These are phyloP conservation scores for Pseudoturritis turrita DNA, from an alignment of 345 rosid species.

Conservation along the genomic window DNA sequence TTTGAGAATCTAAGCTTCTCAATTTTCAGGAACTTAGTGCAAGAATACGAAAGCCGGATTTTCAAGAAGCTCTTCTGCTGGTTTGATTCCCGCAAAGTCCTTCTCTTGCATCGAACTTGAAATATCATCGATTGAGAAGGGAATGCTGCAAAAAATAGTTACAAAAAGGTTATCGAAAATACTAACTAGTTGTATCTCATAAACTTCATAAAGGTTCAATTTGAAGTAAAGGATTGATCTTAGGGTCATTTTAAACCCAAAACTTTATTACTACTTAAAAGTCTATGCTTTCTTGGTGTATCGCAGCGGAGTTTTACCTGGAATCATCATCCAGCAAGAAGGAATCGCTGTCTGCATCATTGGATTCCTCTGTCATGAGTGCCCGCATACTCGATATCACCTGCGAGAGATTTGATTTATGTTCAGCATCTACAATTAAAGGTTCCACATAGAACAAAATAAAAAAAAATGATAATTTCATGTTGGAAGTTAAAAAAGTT, in stretches of 20 bases:
- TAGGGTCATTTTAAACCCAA: not conserved
- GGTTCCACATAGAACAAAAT: slow-evolving; percentile 3
- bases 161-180: not conserved
- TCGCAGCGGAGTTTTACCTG: slow-evolving; percentile 39
- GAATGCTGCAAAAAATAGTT: slow-evolving; percentile 52
- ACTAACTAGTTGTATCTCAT: not conserved
- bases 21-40: slow-evolving; percentile 40
- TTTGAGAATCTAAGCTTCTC: slow-evolving; percentile 24
- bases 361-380: slow-evolving; percentile 96
- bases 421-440: not conserved
- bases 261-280: not conserved
- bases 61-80: slow-evolving; percentile 80
- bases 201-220: not conserved
- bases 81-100: slow-evolving; percentile 80
- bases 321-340: slow-evolving; percentile 95
- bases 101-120: slow-evolving; percentile 78
- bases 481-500: not conserved
- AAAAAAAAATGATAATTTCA: not conserved
- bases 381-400: slow-evolving; percentile 96
- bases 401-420: slow-evolving; percentile 32
- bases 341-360: slow-evolving; percentile 70
- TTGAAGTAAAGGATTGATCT: not conserved
- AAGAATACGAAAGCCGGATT: slow-evolving; percentile 87
- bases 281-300: not conserved
- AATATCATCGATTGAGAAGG: slow-evolving; percentile 92